Conservation (phyloP, 176 grass and related monocot genomes). For the Pontederia crassipes region DNA sequence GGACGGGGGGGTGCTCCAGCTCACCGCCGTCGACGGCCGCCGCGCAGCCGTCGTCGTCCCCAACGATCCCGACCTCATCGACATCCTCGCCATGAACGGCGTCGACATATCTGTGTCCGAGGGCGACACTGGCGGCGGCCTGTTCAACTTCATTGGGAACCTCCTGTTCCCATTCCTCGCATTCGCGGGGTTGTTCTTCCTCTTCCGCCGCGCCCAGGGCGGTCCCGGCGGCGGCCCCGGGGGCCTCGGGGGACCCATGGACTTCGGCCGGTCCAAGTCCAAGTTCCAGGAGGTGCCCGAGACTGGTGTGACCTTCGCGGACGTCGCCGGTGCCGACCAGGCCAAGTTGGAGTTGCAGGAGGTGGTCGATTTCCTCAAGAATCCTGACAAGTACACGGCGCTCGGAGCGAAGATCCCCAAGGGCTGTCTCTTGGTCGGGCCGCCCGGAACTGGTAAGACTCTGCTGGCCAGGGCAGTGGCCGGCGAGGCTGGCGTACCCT, state of each 20-base stretch:
- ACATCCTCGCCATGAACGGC: constrained; percentile 92
- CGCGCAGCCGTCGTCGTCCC: constrained; percentile 66
- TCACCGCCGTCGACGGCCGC: constrained; percentile 67
- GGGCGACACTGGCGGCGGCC: constrained; percentile 45
- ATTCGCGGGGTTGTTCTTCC: constrained; percentile 90
- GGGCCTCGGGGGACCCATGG: constrained; percentile 87
- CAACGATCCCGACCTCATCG: constrained; percentile 89
- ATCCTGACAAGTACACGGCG: constrained; percentile 95
- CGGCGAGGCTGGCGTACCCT: constrained; percentile 80
- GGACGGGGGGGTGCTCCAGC: constrained; percentile 66
- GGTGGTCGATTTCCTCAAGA: constrained; percentile 93
- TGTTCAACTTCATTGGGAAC: constrained; percentile 73
- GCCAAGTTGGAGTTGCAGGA: constrained; percentile 98
- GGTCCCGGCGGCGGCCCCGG: constrained; percentile 64
- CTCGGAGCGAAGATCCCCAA: constrained; percentile 92
- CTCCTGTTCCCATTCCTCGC: constrained; percentile 86
- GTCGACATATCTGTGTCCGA: constrained; percentile 97
- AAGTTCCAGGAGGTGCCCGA: constrained; percentile 99
- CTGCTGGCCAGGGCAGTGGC: constrained; percentile 84
- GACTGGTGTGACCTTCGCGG: constrained; percentile 65
- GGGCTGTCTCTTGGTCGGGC: constrained; percentile 80
- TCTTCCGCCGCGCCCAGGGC: constrained; percentile 87
- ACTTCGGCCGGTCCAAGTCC: constrained; percentile 88
- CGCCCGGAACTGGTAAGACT: constrained; percentile 76
- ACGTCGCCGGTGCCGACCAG: constrained; percentile 91